phyloP scores from a whole-genome alignment of 1,284 basidiomycete species.

The Pyrrhoderma lamaoense region DNA sequence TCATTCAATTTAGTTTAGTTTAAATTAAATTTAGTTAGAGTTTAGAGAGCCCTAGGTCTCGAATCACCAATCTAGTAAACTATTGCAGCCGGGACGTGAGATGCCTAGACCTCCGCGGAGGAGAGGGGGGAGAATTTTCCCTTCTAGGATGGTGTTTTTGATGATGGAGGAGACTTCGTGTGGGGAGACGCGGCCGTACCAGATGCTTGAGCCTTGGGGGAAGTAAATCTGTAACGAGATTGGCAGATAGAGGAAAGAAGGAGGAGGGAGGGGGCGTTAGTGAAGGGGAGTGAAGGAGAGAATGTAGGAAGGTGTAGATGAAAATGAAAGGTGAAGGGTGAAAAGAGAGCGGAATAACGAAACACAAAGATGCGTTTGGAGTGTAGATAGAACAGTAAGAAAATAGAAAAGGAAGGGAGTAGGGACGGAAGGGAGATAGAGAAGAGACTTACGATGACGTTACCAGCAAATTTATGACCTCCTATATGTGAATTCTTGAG shows the following conservation, averaged over 20 bases:
- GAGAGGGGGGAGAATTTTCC: constrained; percentile 75
- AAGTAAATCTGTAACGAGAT: constrained; percentile 60
- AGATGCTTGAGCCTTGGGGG: constrained; percentile 76
- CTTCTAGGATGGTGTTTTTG: constrained; percentile 76
- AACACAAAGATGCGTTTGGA: background rate
- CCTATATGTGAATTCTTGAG: constrained; percentile 84
- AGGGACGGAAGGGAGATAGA: background rate
- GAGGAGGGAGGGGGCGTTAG: too few species aligned
- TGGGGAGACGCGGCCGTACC: constrained; percentile 91
- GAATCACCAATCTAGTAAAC: constrained; percentile 67
- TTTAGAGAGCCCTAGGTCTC: too few species aligned
- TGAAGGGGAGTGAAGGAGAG: constrained; percentile 7
- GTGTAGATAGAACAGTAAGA: background rate
- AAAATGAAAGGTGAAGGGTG: background rate
- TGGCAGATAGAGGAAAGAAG: background rate
- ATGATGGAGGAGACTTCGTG: constrained; percentile 85
- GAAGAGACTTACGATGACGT: constrained; percentile 65
- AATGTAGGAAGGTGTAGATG: background rate
- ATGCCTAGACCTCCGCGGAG: constrained; percentile 80
- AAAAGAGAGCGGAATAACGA: background rate
- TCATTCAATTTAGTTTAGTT: too few species aligned
- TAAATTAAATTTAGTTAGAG: too few species aligned
- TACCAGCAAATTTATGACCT: constrained; percentile 88
- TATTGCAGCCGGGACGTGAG: constrained; percentile 54
- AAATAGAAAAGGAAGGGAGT: too few species aligned